Base-by-base conservation (phyloP, 2,329 filamentous ascomycete species). In the Paecilomyces dactylethromorphus region DNA sequence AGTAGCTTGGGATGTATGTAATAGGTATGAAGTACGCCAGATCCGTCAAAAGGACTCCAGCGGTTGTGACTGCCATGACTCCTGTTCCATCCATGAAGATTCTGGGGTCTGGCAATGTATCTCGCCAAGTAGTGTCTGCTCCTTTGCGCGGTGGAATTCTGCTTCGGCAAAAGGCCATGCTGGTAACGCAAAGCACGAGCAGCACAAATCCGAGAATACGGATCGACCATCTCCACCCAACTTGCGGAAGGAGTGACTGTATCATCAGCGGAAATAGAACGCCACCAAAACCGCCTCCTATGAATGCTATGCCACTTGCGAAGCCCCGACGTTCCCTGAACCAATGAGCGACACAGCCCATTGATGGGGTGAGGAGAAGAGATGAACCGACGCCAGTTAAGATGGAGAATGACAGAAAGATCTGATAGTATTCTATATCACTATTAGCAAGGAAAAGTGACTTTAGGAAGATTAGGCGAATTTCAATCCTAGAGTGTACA, bases 181-280 rank as follows among this genome's bases (percentile, higher is more conserved):
- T 61, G 15, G 71, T 51, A 35, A 67, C 63, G 59, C 71, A 71
- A 60, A 73, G 72, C 12, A 67, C 52, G 11, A 71, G 51, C 62
- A 71, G 68, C 5, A 73, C 56, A 58, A 79, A 74, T 1, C 69
- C 75, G 3, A 79, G 60, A 39, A 78, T 71, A 0, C 76, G 71
- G 1, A 73, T 65, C 1, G 71, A 64, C 71, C 71, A 75, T 4
- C 62, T 66, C 61, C 69, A 75, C 12, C 73, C 70, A 32, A 71
- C 65, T 33, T 58, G 59, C 0, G 68, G 67, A 0, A 74, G 60
- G 1, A 69, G 64, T 0, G 63, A 55, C 39, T 68, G 64, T 21
- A 75, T 57, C 53, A 74, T 66, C 54, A 74, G 59, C 0, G 73
- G 72, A 45, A 74, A 70, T 0, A 71, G 55, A 8, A 72, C 60